These are phyloP conservation scores for Trypanosoma grayi DNA, from an alignment of 208 protist genomes.

Conservation along the genomic window DNA sequence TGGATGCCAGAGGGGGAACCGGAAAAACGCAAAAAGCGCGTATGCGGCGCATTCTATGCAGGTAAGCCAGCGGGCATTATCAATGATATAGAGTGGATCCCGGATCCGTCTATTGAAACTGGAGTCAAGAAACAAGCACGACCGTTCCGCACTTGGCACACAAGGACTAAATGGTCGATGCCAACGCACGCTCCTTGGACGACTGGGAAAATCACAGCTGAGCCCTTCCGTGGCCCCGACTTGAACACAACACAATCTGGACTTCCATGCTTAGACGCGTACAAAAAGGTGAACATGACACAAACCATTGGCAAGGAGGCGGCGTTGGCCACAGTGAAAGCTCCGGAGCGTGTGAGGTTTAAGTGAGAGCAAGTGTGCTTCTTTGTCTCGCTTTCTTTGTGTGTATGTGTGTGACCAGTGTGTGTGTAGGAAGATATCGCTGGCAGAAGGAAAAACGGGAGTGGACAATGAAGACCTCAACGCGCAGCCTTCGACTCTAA, in stretches of 20 bases:
- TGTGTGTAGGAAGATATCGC: neutral
- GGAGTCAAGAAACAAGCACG: constrained; percentile 48
- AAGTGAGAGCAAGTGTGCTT: constrained; percentile 3
- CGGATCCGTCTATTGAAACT: constrained; percentile 75
- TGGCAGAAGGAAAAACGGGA: too few relatives aligned
- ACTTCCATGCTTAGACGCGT: constrained; percentile 59
- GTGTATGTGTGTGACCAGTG: neutral
- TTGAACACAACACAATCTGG: constrained; percentile 61
- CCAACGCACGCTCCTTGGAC: constrained; percentile 80
- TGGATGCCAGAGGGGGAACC: constrained; percentile 86
- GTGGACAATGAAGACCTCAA: too few relatives aligned
- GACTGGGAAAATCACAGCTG: constrained; percentile 74
- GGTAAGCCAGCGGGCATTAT: constrained; percentile 71
- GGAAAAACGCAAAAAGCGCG: constrained; percentile 43
- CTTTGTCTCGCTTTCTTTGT: constrained; percentile 6
- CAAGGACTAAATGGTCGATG: constrained; percentile 87
- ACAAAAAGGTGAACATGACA: constrained; percentile 52
- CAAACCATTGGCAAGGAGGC: constrained; percentile 81
- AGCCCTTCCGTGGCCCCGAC: constrained; percentile 54
- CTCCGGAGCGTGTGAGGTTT: constrained; percentile 30
- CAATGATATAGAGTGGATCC: constrained; percentile 79
- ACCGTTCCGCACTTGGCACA: constrained; percentile 90
- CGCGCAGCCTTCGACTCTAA: too few relatives aligned
- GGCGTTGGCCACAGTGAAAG: constrained; percentile 47
- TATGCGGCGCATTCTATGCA: constrained; percentile 67